phyloP scores from a whole-genome alignment of 305 asterid genomes.

The Fraxinus sp. region DNA sequence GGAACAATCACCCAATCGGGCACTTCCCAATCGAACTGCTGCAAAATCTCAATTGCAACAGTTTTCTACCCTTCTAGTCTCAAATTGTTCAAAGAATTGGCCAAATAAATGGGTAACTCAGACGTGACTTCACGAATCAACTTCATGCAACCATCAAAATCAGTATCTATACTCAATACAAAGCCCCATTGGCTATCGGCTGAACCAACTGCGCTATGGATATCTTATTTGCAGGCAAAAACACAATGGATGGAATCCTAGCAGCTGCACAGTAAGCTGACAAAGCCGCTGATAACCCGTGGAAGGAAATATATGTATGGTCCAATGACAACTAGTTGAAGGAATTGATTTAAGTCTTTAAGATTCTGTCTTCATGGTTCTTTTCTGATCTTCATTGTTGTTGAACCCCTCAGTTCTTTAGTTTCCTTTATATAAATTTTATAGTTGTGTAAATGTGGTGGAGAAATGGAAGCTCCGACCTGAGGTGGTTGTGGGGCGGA shows the following conservation, averaged over 20 bases:
- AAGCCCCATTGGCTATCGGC: slow-evolving; percentile 84
- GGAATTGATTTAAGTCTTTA: no score
- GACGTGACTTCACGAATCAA: slow-evolving; percentile 72
- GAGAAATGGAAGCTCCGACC: no score
- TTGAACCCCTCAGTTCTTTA: no score
- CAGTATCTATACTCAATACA: slow-evolving; percentile 67
- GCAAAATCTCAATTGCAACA: slow-evolving; percentile 69
- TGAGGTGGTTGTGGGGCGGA: no score
- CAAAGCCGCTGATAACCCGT: slow-evolving; percentile 72
- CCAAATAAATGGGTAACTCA: slow-evolving; percentile 69
- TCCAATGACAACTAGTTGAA: no score
- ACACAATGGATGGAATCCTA: slow-evolving; percentile 70
- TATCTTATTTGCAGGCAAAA: slow-evolving; percentile 61
- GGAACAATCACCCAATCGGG: slow-evolving; percentile 87
- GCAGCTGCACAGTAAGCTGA: slow-evolving; percentile 73
- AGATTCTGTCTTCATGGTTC: no score
- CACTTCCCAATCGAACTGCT: slow-evolving; percentile 82
- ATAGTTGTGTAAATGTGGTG: no score
- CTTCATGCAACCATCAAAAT: slow-evolving; percentile 85
- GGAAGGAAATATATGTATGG: slow-evolving; percentile 18
- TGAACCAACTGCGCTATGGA: slow-evolving; percentile 74
- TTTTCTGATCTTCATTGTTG: no score
- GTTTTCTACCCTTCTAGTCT: slow-evolving; percentile 77
- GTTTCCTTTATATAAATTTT: no score
- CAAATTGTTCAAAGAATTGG: slow-evolving; percentile 67